Evolutionary conservation across 1,139 yeast species (phyloP).

Genomic region (Blastobotrys raffinosifermentans): DNA sequence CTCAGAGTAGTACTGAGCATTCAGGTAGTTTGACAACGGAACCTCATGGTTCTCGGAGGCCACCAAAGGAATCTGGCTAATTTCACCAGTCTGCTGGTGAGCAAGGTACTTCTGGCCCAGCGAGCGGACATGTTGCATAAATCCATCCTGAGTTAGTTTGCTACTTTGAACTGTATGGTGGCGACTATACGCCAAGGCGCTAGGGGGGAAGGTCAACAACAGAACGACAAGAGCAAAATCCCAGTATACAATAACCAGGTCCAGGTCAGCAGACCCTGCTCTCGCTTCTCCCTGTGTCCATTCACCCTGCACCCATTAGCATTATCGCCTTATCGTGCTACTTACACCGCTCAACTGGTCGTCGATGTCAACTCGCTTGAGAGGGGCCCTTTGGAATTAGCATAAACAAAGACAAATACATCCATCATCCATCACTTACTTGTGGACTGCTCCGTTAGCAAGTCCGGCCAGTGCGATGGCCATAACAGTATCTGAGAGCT

Average conservation of each 20-base stretch:
- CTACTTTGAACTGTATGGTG: no score
- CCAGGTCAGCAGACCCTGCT: background rate
- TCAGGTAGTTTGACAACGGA: constrained; percentile 86
- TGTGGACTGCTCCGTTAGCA: constrained; percentile 45
- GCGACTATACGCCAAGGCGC: no score
- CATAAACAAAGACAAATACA: constrained; percentile 5
- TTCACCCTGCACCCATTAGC: background rate
- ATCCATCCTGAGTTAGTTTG: constrained; percentile 26
- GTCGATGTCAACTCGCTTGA: constrained; percentile 57
- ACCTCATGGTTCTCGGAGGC: constrained; percentile 48
- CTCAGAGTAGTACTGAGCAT: constrained; percentile 93
- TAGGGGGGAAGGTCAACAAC: background rate
- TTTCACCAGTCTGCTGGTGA: constrained; percentile 30
- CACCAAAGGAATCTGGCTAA: constrained; percentile 34
- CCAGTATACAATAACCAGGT: background rate
- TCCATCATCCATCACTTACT: constrained; percentile 21
- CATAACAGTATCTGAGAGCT: constrained; percentile 41
- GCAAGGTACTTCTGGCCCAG: constrained; percentile 68
- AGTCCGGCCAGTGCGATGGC: constrained; percentile 41
- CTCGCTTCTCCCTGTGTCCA: no score
- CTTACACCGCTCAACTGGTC: constrained; percentile 54
- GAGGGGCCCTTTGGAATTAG: constrained; percentile 29
- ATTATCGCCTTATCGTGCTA: constrained; percentile 3
- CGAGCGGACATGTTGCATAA: constrained; percentile 59
- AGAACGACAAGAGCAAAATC: constrained; percentile 1